phyloP scores from a whole-genome alignment of 2,329 filamentous ascomycete species.

The Paecilomyces niveus region DNA sequence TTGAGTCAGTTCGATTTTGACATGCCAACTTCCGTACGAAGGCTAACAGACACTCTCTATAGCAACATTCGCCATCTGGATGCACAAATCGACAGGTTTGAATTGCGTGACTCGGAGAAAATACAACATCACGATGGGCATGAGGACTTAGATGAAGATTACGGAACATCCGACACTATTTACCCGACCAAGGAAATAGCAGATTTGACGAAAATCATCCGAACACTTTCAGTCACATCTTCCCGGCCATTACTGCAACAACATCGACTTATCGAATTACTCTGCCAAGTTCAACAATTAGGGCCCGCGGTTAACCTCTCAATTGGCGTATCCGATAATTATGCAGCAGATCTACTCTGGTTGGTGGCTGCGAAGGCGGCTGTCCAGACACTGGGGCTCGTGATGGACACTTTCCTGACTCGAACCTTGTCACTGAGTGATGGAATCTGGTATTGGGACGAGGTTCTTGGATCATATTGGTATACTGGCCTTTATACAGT shows the following conservation, averaged over 20 bases:
- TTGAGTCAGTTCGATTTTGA: background rate
- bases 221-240: conserved; percentile 62
- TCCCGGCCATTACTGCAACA: conserved; percentile 56
- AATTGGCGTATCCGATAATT: conserved; percentile 30
- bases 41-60: background rate
- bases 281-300: conserved; percentile 50
- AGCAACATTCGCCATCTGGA: conserved; percentile 54
- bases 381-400: conserved; percentile 77
- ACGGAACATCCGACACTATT: conserved; percentile 36
- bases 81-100: conserved; percentile 46
- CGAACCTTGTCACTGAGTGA: conserved; percentile 77
- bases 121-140: conserved; percentile 2
- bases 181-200: conserved; percentile 42
- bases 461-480: conserved; percentile 69
- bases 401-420: conserved; percentile 69
- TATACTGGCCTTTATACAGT: conserved; percentile 77
- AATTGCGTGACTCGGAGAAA: conserved; percentile 16
- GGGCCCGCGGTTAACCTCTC: conserved; percentile 11
- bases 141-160: conserved; percentile 17
- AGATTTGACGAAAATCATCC: conserved; percentile 61
- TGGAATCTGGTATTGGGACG: conserved; percentile 94
- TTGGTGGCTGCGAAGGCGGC: conserved; percentile 83
- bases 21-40: background rate
- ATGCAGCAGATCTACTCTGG: conserved; percentile 82
- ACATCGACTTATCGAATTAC: conserved; percentile 52